phyloP scores from a whole-genome alignment of 2,329 filamentous ascomycete species.

The Sporothrix luriei region DNA sequence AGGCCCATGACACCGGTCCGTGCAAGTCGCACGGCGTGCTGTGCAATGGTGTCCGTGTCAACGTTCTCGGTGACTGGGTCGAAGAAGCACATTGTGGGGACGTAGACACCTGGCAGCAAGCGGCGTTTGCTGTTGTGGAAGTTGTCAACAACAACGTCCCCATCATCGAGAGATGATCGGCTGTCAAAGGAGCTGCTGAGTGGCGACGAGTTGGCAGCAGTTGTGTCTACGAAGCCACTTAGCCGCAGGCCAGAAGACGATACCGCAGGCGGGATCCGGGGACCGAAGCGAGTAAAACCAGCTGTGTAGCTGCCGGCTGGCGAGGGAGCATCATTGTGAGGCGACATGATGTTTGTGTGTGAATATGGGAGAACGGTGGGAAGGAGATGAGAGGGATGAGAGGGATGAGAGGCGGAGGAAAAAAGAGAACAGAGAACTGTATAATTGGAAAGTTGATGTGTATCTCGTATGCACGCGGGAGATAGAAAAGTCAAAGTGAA shows the following conservation, averaged over 20 bases:
- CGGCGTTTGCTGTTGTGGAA: conserved; percentile 40
- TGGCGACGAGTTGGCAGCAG: conserved; percentile 43
- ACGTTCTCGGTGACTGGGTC: conserved; percentile 65
- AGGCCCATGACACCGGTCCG: conserved; percentile 72
- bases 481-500: not conserved
- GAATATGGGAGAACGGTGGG: not conserved
- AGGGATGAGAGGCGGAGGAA: not conserved
- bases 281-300: conserved; percentile 46
- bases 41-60: conserved; percentile 62
- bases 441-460: too few relatives aligned
- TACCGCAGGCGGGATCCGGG: conserved; percentile 39
- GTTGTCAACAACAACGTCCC: conserved; percentile 16
- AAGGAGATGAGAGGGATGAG: not conserved
- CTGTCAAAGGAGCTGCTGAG: conserved; percentile 51
- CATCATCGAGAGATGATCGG: conserved; percentile 41
- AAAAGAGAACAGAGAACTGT: too few relatives aligned
- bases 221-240: conserved; percentile 36
- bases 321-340: conserved; percentile 53
- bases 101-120: conserved; percentile 62
- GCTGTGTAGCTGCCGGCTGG: conserved; percentile 51
- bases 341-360: conserved; percentile 45
- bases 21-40: conserved; percentile 69
- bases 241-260: conserved; percentile 42
- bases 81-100: conserved; percentile 76
- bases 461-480: not conserved